Evolutionary conservation across 805 yeast genomes (phyloP).

Genomic region (Sungouiozyma ichnusensis): DNA sequence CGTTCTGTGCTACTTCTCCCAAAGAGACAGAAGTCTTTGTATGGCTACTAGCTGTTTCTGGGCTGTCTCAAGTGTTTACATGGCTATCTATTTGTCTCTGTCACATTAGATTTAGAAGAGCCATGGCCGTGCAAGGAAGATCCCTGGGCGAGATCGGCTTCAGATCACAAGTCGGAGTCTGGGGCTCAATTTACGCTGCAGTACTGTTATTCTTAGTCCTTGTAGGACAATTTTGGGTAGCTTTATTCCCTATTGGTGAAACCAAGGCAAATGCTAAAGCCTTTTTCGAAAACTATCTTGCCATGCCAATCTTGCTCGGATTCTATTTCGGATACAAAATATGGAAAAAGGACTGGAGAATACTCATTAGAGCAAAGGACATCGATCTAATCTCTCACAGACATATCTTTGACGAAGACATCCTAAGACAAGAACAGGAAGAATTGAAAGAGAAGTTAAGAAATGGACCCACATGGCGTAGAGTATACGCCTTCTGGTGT

Average conservation of each 20-base stretch:
- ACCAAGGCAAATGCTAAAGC: slow-evolving; percentile 29
- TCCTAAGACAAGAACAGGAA: slow-evolving; percentile 26
- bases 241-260: slow-evolving; percentile 43
- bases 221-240: slow-evolving; percentile 57
- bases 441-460: slow-evolving; percentile 22
- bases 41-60: slow-evolving; percentile 55
- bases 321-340: slow-evolving; percentile 37
- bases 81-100: slow-evolving; percentile 50
- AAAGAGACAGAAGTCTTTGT: slow-evolving; percentile 48
- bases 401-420: slow-evolving; percentile 26
- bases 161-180: slow-evolving; percentile 39
- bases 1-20: slow-evolving; percentile 57
- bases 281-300: slow-evolving; percentile 38
- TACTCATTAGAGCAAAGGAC: slow-evolving; percentile 24
- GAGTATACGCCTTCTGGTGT: slow-evolving; percentile 28
- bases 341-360: slow-evolving; percentile 37
- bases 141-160: slow-evolving; percentile 43
- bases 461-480: slow-evolving; percentile 21
- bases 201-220: slow-evolving; percentile 40
- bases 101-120: slow-evolving; percentile 50
- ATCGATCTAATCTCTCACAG: slow-evolving; percentile 25
- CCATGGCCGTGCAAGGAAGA: slow-evolving; percentile 45
- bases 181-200: slow-evolving; percentile 45
- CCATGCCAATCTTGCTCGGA: slow-evolving; percentile 35
- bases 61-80: slow-evolving; percentile 51